phyloP scores from a whole-genome alignment of 441 rosid species.

The Eutrema salsugineum region DNA sequence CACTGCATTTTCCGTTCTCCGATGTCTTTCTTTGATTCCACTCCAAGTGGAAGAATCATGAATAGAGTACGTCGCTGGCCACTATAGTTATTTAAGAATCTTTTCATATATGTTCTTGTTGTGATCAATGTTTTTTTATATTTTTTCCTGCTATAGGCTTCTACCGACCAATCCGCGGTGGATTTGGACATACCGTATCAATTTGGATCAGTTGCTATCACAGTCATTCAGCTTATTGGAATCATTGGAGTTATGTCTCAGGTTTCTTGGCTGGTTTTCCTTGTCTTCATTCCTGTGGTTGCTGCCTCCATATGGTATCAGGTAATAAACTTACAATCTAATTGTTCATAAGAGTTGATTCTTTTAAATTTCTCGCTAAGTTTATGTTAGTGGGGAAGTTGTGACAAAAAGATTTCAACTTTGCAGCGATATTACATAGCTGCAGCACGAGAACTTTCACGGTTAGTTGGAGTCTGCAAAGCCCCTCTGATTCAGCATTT shows the following conservation, averaged over 20 bases:
- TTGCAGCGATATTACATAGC: constrained; percentile 79
- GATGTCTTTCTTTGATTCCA: constrained; percentile 95
- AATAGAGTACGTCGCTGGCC: constrained; percentile 57
- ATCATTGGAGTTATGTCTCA: constrained; percentile 86
- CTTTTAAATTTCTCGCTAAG: neutral
- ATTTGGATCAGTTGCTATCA: constrained; percentile 47
- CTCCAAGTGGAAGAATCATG: constrained; percentile 85
- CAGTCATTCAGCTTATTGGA: constrained; percentile 62
- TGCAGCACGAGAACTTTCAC: constrained; percentile 75
- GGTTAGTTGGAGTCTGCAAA: constrained; percentile 76
- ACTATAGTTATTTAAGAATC: neutral
- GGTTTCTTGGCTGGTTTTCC: constrained; percentile 80
- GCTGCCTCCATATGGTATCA: constrained; percentile 73
- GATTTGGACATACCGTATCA: constrained; percentile 55
- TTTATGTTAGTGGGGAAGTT: neutral
- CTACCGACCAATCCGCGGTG: constrained; percentile 78
- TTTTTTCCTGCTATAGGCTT: constrained; percentile 46
- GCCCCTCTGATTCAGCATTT: constrained; percentile 90
- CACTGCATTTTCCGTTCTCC: constrained; percentile 81
- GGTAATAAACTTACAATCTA: constrained; percentile 35
- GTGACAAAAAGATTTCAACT: constrained; percentile 3
- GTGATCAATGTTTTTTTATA: neutral
- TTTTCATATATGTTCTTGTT: neutral
- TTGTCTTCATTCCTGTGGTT: constrained; percentile 77
- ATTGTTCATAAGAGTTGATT: neutral